Percentiles rank a stretch among this genome's conserved stretches.
Conservation (phyloP, 225 moss, liverwort and hornwort genomes). For the Polytrichum formosum region DNA sequence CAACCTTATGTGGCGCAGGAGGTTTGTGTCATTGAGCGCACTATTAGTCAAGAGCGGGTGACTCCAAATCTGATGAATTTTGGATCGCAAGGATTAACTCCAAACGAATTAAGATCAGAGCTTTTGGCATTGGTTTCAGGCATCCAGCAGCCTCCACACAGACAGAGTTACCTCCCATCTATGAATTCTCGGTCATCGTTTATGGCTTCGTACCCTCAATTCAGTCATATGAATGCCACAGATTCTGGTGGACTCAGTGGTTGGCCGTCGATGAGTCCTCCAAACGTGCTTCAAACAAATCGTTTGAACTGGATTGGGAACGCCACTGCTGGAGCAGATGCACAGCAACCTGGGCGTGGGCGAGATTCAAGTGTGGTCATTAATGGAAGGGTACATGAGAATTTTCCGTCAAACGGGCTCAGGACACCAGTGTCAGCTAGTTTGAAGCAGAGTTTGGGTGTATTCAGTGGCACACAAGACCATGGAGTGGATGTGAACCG, state of each 20-base stretch:
- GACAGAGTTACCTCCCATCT: slow-evolving; percentile 47
- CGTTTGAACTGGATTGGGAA: slow-evolving; percentile 30
- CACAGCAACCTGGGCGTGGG: slow-evolving; percentile 35
- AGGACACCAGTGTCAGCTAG: slow-evolving; percentile 51
- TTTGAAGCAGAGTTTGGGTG: slow-evolving; percentile 48
- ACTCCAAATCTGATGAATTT: slow-evolving; percentile 60
- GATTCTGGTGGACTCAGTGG: slow-evolving; percentile 43
- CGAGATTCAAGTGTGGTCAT: slow-evolving; percentile 58
- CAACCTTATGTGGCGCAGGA: slow-evolving; percentile 84
- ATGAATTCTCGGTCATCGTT: slow-evolving; percentile 37
- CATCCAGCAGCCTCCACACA: slow-evolving; percentile 57
- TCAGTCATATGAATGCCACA: slow-evolving; percentile 52
- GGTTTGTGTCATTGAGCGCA: slow-evolving; percentile 89
- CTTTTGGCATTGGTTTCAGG: slow-evolving; percentile 77
- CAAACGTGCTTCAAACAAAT: slow-evolving; percentile 24
- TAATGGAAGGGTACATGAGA: slow-evolving; percentile 57
- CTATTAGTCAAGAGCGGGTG: slow-evolving; percentile 78
- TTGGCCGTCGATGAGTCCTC: slow-evolving; percentile 40
- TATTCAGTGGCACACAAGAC: slow-evolving; percentile 32
- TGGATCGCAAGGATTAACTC: slow-evolving; percentile 53
- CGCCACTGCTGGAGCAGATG: slow-evolving; percentile 35
- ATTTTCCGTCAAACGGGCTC: slow-evolving; percentile 36
- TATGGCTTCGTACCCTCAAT: slow-evolving; percentile 45
- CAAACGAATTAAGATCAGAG: slow-evolving; percentile 71
- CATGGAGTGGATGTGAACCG: slow-evolving; percentile 47